phyloP scores from a whole-genome alignment of 1,284 basidiomycete genomes.

The Malassezia globosa region DNA sequence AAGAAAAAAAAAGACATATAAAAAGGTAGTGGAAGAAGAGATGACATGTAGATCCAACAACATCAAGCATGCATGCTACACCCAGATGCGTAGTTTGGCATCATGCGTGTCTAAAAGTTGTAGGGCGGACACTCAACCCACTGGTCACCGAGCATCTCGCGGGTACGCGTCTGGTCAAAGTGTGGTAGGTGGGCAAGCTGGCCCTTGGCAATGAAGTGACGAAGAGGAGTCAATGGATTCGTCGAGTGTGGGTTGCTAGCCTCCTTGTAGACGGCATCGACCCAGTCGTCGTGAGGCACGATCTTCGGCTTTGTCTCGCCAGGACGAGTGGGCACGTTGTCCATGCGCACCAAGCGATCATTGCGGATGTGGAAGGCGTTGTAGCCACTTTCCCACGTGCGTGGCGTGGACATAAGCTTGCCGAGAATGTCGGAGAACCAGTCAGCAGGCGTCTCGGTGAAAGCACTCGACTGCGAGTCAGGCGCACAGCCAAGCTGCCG shows the following conservation, averaged over 20 bases:
- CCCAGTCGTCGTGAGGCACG: slow-evolving; percentile 15
- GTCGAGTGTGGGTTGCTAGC: slow-evolving; percentile 12
- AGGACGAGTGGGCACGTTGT: not conserved
- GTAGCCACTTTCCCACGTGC: slow-evolving; percentile 10
- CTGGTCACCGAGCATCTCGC: slow-evolving; percentile 9
- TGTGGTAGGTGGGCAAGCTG: slow-evolving; percentile 15
- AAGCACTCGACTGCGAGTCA: not conserved
- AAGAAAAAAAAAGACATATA: too few species aligned
- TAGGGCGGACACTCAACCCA: slow-evolving; percentile 13
- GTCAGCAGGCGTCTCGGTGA: slow-evolving; percentile 16
- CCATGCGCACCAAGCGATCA: not conserved
- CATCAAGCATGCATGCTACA: too few species aligned
- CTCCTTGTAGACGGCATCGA: slow-evolving; percentile 14
- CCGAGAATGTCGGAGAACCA: slow-evolving; percentile 18
- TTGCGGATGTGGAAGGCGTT: slow-evolving; percentile 16
- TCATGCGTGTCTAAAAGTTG: too few species aligned
- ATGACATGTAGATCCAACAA: too few species aligned
- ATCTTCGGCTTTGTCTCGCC: not conserved
- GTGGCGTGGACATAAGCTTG: slow-evolving; percentile 10
- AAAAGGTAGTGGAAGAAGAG: too few species aligned
- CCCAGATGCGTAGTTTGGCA: too few species aligned
- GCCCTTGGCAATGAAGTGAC: slow-evolving; percentile 14
- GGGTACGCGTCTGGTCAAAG: slow-evolving; percentile 12
- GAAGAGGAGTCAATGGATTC: slow-evolving; percentile 15
- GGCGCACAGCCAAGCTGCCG: slow-evolving; percentile 13